phyloP scores from a whole-genome alignment of 2,329 filamentous ascomycete species.

The Didymellaceae sp. region DNA sequence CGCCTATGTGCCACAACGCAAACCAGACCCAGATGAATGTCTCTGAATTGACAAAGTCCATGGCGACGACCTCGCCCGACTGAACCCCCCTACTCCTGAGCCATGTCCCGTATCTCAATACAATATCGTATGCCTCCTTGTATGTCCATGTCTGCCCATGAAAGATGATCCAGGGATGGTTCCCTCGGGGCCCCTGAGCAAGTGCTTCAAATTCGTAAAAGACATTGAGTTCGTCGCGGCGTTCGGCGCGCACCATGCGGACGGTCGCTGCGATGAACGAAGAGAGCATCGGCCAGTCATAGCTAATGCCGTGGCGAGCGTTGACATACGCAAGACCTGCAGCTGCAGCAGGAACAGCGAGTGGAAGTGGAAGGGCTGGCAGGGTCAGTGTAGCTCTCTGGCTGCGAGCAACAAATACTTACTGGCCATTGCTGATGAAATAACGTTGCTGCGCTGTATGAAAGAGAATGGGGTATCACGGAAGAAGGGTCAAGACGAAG shows the following conservation, averaged over 20 bases:
- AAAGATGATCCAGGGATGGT: conserved; percentile 44
- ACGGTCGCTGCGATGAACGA: conserved; percentile 58
- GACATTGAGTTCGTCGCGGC: conserved; percentile 67
- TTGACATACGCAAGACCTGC: conserved; percentile 67
- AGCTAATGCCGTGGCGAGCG: conserved; percentile 69
- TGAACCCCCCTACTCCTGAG: conserved; percentile 44
- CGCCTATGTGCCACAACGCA: conserved; percentile 48
- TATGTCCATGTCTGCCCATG: conserved; percentile 45
- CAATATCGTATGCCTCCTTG: conserved; percentile 42
- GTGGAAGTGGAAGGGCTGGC: conserved; percentile 37
- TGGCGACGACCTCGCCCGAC: conserved; percentile 47
- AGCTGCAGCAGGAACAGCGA: conserved; percentile 41
- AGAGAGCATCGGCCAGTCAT: conserved; percentile 67
- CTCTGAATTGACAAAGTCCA: conserved; percentile 48
- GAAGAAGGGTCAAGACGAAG: neutral
- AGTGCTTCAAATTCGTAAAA: conserved; percentile 46
- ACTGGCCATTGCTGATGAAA: conserved; percentile 18
- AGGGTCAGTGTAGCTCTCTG: neutral
- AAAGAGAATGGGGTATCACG: conserved; percentile 4
- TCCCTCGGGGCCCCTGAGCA: conserved; percentile 34
- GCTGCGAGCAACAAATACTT: neutral
- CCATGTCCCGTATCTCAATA: conserved; percentile 47
- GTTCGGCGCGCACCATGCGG: conserved; percentile 57
- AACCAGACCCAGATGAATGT: conserved; percentile 49
- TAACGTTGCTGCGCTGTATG: neutral